Evolutionary conservation across 192 early-diverging fungal species (phyloP).

Genomic region (Coemansia biformis): DNA sequence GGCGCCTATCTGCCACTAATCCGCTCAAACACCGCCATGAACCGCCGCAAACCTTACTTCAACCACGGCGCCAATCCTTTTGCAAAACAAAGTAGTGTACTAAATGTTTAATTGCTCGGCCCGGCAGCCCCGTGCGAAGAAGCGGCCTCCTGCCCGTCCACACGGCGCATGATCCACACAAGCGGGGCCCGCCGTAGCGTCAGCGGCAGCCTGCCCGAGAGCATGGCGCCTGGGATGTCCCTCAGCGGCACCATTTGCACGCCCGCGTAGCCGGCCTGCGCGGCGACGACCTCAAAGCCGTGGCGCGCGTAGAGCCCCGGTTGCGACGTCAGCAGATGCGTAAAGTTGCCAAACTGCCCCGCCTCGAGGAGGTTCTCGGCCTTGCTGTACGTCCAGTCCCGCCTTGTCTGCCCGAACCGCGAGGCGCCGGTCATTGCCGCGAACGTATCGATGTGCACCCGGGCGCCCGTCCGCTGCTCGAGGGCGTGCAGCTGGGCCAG

Average conservation of each 20-base stretch:
- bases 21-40: no score
- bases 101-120: no score
- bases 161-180: constrained; percentile 17
- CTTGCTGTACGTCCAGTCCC: constrained; percentile 66
- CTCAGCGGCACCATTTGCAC: constrained; percentile 1
- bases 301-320: constrained; percentile 8
- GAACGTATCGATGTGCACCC: constrained; percentile 66
- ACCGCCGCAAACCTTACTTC: no score
- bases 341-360: constrained; percentile 20
- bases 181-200: constrained; percentile 7
- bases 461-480: constrained; percentile 16
- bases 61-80: no score
- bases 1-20: no score
- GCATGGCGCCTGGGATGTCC: not conserved
- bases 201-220: constrained; percentile 3
- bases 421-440: constrained; percentile 81
- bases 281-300: constrained; percentile 16
- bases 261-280: constrained; percentile 24
- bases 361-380: constrained; percentile 46
- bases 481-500: constrained; percentile 59
- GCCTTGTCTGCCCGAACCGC: constrained; percentile 61
- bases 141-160: no score
- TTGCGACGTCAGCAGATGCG: constrained; percentile 31
- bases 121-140: not conserved
- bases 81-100: no score